These are phyloP conservation scores for Pseudomonodictys pantanalensis DNA, from an alignment of 495 filamentous ascomycete genomes.

Conservation along the genomic window DNA sequence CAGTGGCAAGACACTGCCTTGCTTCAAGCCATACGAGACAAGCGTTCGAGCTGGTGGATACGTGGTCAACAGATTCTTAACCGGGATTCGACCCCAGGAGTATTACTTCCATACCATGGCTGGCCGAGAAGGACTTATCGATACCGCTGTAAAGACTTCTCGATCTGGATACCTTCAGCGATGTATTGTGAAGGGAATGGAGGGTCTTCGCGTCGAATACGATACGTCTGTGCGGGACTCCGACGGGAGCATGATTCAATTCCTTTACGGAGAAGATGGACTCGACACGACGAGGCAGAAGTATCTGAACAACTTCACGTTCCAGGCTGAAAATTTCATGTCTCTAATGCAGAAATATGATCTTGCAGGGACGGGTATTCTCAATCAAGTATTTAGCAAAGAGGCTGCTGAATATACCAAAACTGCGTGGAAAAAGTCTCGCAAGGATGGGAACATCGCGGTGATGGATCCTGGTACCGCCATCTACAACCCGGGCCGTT, in stretches of 20 bases:
- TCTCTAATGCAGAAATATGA: constrained; percentile 56
- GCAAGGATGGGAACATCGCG: constrained; percentile 63
- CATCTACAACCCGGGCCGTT: constrained; percentile 67
- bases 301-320: constrained; percentile 85
- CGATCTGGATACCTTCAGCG: constrained; percentile 95
- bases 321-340: constrained; percentile 74
- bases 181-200: constrained; percentile 99
- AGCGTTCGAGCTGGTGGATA: constrained; percentile 90
- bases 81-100: constrained; percentile 93
- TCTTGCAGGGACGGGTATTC: constrained; percentile 50
- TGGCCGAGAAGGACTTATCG: constrained; percentile 96
- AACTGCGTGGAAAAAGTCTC: constrained; percentile 73
- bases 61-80: constrained; percentile 94
- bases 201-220: constrained; percentile 86
- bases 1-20: constrained; percentile 93
- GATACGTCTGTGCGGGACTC: constrained; percentile 91
- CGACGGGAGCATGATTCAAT: constrained; percentile 90
- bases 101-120: constrained; percentile 99
- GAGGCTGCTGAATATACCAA: constrained; percentile 64
- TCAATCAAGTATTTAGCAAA: constrained; percentile 42
- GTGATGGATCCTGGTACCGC: constrained; percentile 76
- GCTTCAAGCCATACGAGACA: constrained; percentile 88
- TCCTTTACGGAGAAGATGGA: constrained; percentile 95
- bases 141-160: constrained; percentile 98
- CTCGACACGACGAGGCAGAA: constrained; percentile 92